These are phyloP conservation scores for Nemania serpens DNA, from an alignment of 2,329 filamentous ascomycete genomes.

Conservation along the genomic window DNA sequence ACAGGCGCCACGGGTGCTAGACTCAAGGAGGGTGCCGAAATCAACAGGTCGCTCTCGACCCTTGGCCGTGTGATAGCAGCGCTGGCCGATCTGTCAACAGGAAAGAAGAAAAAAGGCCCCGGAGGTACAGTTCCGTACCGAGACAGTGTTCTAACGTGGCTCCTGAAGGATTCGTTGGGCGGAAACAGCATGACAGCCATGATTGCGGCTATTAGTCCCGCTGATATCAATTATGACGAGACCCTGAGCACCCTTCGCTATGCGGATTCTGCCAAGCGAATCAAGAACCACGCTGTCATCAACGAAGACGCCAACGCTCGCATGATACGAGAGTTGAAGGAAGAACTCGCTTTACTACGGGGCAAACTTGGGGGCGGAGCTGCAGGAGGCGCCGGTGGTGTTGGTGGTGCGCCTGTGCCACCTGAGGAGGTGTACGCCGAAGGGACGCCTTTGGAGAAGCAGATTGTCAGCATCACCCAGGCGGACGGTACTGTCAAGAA, in stretches of 20 bases:
- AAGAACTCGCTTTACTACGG: constrained; percentile 84
- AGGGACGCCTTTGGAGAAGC: constrained; percentile 89
- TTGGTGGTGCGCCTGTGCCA: constrained; percentile 45
- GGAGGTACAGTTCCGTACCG: constrained; percentile 86
- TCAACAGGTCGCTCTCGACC: constrained; percentile 95
- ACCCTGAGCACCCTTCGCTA: constrained; percentile 94
- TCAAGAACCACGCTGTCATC: constrained; percentile 99
- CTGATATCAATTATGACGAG: constrained; percentile 99
- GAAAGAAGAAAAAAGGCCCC: constrained; percentile 79
- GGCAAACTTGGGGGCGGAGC: constrained; percentile 75
- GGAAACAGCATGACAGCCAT: constrained; percentile 99
- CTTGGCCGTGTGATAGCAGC: constrained; percentile 97
- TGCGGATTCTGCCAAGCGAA: constrained; percentile 95
- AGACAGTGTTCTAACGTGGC: constrained; percentile 95
- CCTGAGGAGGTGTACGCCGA: constrained; percentile 87
- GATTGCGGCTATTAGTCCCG: constrained; percentile 98
- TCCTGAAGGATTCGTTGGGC: constrained; percentile 93
- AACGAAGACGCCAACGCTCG: constrained; percentile 98
- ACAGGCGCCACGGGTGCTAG: constrained; percentile 95
- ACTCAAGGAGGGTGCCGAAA: constrained; percentile 96
- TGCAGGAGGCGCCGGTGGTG: constrained; percentile 50
- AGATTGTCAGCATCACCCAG: constrained; percentile 92
- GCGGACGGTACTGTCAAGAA: constrained; percentile 87
- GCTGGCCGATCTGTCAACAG: constrained; percentile 84
- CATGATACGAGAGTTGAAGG: constrained; percentile 98